Evolutionary conservation across 805 yeast genomes (phyloP).

Genomic region (Komagataella pseudopastoris): DNA sequence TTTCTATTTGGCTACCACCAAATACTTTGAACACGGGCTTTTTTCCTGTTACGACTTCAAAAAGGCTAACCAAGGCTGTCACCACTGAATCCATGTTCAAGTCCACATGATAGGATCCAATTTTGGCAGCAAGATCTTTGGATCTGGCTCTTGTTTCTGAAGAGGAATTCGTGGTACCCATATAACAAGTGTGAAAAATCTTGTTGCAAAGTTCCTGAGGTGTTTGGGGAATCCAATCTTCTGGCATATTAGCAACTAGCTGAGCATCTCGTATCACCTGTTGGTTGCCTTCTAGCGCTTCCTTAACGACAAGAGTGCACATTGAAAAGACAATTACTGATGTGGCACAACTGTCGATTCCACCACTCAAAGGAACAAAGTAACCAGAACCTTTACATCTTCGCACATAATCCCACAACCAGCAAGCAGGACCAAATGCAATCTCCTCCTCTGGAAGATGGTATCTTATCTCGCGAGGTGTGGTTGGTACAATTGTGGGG

Average conservation of each 20-base stretch:
- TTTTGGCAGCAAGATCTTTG: constrained; percentile 51
- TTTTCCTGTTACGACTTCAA: constrained; percentile 84
- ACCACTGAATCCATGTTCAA: constrained; percentile 86
- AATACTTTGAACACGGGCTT: constrained; percentile 80
- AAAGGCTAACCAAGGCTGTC: constrained; percentile 54
- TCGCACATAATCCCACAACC: constrained; percentile 97
- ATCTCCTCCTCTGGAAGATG: constrained; percentile 92
- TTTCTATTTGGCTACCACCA: constrained; percentile 89
- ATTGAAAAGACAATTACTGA: constrained; percentile 88
- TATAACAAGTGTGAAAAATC: constrained; percentile 80
- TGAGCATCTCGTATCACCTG: constrained; percentile 74
- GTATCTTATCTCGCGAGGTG: constrained; percentile 34
- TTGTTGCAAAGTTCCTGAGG: constrained; percentile 66
- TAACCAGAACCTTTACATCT: constrained; percentile 85
- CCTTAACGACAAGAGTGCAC: constrained; percentile 75
- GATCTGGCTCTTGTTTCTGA: constrained; percentile 77
- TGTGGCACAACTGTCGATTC: constrained; percentile 96
- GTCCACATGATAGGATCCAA: constrained; percentile 86
- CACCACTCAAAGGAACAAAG: constrained; percentile 91
- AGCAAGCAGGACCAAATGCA: constrained; percentile 97
- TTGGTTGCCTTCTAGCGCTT: constrained; percentile 50
- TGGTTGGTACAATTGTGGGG: constrained; percentile 46
- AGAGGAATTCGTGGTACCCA: constrained; percentile 95
- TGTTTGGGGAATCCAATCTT: constrained; percentile 52
- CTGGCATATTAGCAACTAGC: constrained; percentile 41